These are phyloP conservation scores for Colletotrichum limetticola DNA, from an alignment of 2,329 filamentous ascomycete species.

Conservation along the genomic window DNA sequence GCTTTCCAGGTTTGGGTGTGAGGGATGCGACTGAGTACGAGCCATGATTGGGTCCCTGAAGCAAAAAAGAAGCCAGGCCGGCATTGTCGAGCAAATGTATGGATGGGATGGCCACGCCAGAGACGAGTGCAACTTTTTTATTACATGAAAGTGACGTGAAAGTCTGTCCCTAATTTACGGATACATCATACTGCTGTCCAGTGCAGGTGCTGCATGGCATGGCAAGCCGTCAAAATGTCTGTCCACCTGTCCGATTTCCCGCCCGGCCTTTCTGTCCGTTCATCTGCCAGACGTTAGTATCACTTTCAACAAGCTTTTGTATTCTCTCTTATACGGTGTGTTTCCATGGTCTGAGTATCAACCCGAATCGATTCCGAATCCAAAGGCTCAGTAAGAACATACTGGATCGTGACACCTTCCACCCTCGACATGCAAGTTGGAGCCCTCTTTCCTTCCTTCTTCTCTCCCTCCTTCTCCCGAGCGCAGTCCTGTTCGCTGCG, in stretches of 20 bases:
- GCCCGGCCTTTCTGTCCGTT: background rate
- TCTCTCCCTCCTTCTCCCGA: background rate
- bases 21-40: background rate
- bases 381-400: background rate
- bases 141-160: background rate
- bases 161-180: background rate
- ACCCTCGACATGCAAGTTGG: background rate
- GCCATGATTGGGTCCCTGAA: conserved; percentile 16
- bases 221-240: background rate
- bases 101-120: conserved; percentile 3
- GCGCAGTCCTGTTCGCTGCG: background rate
- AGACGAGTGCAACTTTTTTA: background rate
- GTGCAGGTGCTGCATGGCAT: background rate
- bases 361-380: background rate
- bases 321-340: background rate
- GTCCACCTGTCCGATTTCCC: background rate
- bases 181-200: too few species aligned
- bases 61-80: background rate
- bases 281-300: background rate
- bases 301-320: background rate
- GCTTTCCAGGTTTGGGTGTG: background rate
- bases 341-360: too few species aligned
- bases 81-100: conserved; percentile 5
- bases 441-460: background rate
- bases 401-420: background rate